Base-by-base conservation (phyloP, 345 rosid species). In the Streptanthus diversifolius region DNA sequence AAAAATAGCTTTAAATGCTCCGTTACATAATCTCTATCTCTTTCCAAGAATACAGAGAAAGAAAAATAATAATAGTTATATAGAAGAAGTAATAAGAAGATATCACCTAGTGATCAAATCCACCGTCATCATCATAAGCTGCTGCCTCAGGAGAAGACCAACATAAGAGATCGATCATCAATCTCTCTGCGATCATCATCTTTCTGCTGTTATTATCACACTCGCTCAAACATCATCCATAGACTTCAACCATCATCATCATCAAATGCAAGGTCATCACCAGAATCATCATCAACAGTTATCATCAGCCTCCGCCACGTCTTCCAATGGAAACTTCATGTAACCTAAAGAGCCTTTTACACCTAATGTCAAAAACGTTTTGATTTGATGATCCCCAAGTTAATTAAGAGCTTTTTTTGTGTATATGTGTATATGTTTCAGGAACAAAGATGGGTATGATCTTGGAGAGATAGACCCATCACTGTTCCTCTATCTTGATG, bases 401-500 rank as follows among this genome's bases (percentile, higher is more conserved):
- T 52, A 19, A 61, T 44, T 25, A 52, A 37, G 19, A 40, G 56
- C 5, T n/a, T 52, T 1, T 36, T 1, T 53, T 51, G n/a, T 40
- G 7, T 40, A 7, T 53, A 25, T 13, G 32, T 22, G 8, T 32
- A 2, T 27, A 10, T 67, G 39, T 56, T 51, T 62, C 74, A 82
- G 80, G 68, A 72, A 74, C 67, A 80, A 83, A 75, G 85, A 84
- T 67, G 72, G 72, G 8, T 90, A 88, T 80, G 96, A 87, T 77
- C 55, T 95, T 79, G 98, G 91, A 60, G 99, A 95, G 74, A 80
- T 95, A 71, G 99, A 95, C 85, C 96, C 87, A 85, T 89, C 98
- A 30, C 91, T 92, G 70, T 87, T 95, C 64, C 91, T 90, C 43
- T 92, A 95, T 85, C 87, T 95, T 35, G 96, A 92, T 73, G 99